phyloP scores from a whole-genome alignment of 202 grass and related monocot genomes.

The Eragrostis tef region DNA sequence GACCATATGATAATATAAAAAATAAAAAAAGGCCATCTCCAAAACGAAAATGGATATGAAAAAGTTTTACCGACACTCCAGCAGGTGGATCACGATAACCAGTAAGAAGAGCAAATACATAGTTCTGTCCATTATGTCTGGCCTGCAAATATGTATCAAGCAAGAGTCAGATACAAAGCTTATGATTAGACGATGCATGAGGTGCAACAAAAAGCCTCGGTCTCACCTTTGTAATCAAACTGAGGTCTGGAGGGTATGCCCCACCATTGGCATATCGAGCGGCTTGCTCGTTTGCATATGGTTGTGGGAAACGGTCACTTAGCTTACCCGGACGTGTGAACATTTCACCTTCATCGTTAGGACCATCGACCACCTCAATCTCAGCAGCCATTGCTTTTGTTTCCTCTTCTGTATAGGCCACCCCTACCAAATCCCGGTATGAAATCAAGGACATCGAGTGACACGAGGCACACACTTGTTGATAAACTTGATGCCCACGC shows the following conservation, averaged over 20 bases:
- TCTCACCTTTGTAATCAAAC: conserved; percentile 52
- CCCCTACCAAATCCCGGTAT: conserved; percentile 53
- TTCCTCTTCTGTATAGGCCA: conserved; percentile 57
- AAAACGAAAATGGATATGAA: background rate
- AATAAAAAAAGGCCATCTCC: background rate
- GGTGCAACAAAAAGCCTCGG: background rate
- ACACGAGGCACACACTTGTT: conserved; percentile 57
- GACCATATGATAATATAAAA: background rate
- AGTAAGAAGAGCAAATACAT: conserved; percentile 71
- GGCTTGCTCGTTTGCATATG: conserved; percentile 55
- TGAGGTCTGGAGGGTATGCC: conserved; percentile 54
- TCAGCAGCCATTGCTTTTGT: conserved; percentile 55
- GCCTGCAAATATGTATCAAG: conserved; percentile 50
- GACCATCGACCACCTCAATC: conserved; percentile 56
- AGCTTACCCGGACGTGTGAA: conserved; percentile 53
- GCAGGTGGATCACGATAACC: conserved; percentile 74
- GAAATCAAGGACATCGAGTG: conserved; percentile 56
- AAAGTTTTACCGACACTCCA: conserved; percentile 61
- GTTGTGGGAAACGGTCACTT: conserved; percentile 51
- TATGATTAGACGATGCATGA: background rate
- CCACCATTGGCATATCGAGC: conserved; percentile 51
- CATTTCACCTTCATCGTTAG: conserved; percentile 57
- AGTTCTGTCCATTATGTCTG: conserved; percentile 81
- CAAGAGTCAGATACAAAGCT: background rate
- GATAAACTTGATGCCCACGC: conserved; percentile 53